phyloP scores from a whole-genome alignment of 202 grass and related monocot species.

The Dendrocalamus latiflorus region DNA sequence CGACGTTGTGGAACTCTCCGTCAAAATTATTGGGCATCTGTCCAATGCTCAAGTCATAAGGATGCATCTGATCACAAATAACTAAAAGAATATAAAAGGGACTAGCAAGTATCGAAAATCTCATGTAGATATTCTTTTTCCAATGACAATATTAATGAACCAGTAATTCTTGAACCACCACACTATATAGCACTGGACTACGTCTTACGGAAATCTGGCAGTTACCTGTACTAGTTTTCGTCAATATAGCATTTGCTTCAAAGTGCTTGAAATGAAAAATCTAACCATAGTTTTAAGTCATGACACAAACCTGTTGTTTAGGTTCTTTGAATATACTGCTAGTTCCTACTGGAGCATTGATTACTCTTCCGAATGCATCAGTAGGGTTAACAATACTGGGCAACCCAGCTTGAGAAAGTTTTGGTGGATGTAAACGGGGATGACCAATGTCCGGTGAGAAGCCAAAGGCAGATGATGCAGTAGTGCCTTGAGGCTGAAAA shows the following conservation, averaged over 20 bases:
- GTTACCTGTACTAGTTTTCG: not conserved
- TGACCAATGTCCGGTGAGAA: conserved; percentile 34
- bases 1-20: conserved; percentile 51
- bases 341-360: conserved; percentile 27
- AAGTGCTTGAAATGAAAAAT: not conserved
- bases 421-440: conserved; percentile 45
- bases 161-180: not conserved
- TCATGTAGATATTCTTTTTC: not conserved
- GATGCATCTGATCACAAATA: not conserved
- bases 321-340: conserved; percentile 44
- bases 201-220: not conserved
- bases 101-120: not conserved
- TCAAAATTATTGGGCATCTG: conserved; percentile 59
- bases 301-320: conserved; percentile 34
- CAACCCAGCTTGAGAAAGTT: conserved; percentile 38
- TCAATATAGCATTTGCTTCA: not conserved
- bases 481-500: conserved; percentile 35
- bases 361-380: conserved; percentile 41
- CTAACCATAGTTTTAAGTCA: not conserved
- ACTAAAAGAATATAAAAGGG: not conserved
- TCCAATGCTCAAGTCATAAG: conserved; percentile 20
- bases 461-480: conserved; percentile 34
- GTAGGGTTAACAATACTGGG: conserved; percentile 28
- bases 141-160: not conserved
- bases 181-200: not conserved